Percentiles rank a stretch among this genome's conserved stretches.
Evolutionary conservation across 108 stramenopile genomes (phyloP).

Genomic region (Chaetoceros muelleri): DNA sequence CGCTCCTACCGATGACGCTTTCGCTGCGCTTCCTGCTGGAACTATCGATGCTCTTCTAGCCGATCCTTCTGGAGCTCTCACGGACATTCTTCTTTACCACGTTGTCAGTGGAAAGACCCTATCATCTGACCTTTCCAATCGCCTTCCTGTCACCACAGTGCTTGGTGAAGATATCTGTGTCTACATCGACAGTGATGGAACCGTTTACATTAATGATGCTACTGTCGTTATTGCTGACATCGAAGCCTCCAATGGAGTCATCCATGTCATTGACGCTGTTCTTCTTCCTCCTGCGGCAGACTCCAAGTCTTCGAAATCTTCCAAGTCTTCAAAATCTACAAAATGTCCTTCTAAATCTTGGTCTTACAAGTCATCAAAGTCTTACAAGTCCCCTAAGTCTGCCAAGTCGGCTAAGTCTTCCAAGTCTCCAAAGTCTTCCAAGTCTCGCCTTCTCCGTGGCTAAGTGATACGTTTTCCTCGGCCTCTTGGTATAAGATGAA

Average conservation of each 20-base stretch:
- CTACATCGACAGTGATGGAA: not conserved
- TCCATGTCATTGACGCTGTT: slow-evolving; percentile 28
- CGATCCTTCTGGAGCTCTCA: slow-evolving; percentile 1
- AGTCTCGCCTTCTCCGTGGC: too few species aligned
- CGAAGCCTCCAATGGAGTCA: slow-evolving; percentile 25
- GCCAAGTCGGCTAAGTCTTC: too few species aligned
- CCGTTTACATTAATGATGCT: slow-evolving; percentile 6
- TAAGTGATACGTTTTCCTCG: too few species aligned
- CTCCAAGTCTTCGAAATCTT: too few species aligned
- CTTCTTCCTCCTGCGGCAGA: slow-evolving; percentile 20
- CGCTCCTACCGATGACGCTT: slow-evolving; percentile 48
- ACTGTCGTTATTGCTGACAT: slow-evolving; percentile 14
- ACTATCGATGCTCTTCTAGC: slow-evolving; percentile 9
- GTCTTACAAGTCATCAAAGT: too few species aligned
- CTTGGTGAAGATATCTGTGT: slow-evolving; percentile 2
- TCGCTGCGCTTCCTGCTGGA: too few species aligned
- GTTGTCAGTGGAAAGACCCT: slow-evolving; percentile 1
- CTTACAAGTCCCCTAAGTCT: too few species aligned
- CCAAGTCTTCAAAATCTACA: too few species aligned
- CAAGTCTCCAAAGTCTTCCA: too few species aligned
- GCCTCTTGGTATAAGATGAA: too few species aligned
- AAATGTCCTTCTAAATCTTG: too few species aligned
- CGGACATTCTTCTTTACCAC: slow-evolving; percentile 10
- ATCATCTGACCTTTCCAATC: slow-evolving; percentile 2
- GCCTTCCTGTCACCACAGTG: slow-evolving; percentile 4